These are phyloP conservation scores for Croton laevigatus DNA, from an alignment of 441 rosid genomes.

Conservation along the genomic window DNA sequence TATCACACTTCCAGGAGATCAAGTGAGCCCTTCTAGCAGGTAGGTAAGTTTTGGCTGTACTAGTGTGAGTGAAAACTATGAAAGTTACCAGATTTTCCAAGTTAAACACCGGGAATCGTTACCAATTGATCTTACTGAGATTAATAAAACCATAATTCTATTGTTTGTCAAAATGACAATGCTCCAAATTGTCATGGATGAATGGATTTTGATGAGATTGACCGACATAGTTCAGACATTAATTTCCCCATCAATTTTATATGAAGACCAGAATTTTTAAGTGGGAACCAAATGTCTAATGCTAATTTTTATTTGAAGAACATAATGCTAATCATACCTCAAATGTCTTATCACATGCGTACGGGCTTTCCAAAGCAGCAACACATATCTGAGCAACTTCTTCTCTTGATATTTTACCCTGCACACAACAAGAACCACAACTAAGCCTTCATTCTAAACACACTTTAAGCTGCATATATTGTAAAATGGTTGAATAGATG, in stretches of 20 bases:
- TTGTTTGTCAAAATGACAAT: background rate
- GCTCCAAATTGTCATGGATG: background rate
- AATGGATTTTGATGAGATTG: background rate
- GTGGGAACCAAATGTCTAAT: background rate
- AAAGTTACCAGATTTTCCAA: background rate
- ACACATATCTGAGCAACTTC: conserved; percentile 82
- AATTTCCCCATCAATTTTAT: background rate
- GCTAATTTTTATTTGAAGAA: no score
- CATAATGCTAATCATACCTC: conserved; percentile 41
- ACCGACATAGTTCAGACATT: background rate
- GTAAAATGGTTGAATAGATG: background rate
- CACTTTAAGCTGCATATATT: conserved; percentile 59
- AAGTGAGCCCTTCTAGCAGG: background rate
- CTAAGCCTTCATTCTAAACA: no score
- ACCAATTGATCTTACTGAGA: no score
- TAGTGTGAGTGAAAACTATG: background rate
- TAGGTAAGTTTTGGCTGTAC: background rate
- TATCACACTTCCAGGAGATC: background rate
- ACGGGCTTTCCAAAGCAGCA: conserved; percentile 74
- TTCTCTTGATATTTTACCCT: conserved; percentile 93
- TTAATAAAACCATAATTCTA: background rate
- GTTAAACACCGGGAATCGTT: background rate
- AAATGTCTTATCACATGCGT: conserved; percentile 76
- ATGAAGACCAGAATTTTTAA: background rate
- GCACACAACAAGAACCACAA: no score